Evolutionary conservation across 148 eudicot genomes (phyloP).

Genomic region (Cornus florida): DNA sequence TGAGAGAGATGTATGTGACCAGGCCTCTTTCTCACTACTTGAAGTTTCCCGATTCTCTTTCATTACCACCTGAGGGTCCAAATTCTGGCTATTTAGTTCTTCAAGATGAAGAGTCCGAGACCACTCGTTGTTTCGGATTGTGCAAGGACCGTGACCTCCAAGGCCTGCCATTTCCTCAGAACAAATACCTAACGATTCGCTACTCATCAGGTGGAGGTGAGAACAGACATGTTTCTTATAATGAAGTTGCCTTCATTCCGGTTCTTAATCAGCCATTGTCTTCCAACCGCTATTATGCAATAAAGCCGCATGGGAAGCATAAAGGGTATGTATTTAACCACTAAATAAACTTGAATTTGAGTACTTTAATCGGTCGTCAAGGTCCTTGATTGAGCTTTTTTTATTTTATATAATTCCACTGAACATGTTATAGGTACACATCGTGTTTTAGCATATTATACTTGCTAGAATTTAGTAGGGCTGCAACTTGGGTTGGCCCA

Average conservation of each 20-base stretch:
- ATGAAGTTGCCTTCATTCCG: conserved; percentile 44
- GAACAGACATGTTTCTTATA: not conserved
- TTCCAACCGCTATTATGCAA: conserved; percentile 39
- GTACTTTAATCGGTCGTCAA: not conserved
- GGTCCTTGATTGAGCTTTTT: not conserved
- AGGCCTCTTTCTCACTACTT: not conserved
- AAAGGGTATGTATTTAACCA: conserved; percentile 42
- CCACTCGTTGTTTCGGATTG: conserved; percentile 34
- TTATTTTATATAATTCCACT: too few species aligned
- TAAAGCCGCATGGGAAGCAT: conserved; percentile 29
- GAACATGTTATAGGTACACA: too few species aligned
- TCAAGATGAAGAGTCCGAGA: conserved; percentile 56
- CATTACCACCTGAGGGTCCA: not conserved
- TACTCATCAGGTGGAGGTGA: conserved; percentile 21
- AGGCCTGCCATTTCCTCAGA: conserved; percentile 63
- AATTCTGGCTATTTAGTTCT: conserved; percentile 5
- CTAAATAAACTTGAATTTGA: not conserved
- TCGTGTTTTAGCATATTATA: too few species aligned
- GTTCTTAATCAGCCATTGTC: conserved; percentile 50
- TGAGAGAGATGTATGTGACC: conserved; percentile 13
- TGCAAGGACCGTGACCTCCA: conserved; percentile 21
- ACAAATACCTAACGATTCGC: conserved; percentile 35
- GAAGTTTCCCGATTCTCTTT: not conserved
- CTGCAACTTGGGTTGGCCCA: too few species aligned
- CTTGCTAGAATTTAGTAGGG: too few species aligned